Percentiles rank a stretch among this genome's conserved stretches.
phyloP scores from a whole-genome alignment of 129 eudicot genomes.

The Dittrichia graveolens region DNA sequence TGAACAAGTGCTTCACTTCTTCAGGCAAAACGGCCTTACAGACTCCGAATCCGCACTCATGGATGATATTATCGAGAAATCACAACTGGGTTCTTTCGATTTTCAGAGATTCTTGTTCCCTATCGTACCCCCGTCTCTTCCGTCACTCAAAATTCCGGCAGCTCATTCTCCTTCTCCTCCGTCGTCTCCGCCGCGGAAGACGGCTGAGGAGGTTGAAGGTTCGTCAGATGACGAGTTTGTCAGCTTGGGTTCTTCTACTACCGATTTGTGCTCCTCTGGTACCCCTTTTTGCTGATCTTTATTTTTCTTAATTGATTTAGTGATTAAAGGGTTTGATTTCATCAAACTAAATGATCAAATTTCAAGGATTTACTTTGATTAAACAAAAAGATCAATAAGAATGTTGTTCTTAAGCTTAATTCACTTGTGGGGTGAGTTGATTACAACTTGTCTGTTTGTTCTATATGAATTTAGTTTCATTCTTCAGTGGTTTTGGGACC shows the following conservation, averaged over 20 bases:
- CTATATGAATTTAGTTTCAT: neutral
- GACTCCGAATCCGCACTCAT: slow-evolving; percentile 78
- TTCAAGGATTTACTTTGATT: neutral
- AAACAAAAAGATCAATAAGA: neutral
- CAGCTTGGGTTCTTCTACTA: slow-evolving; percentile 67
- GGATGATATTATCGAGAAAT: slow-evolving; percentile 66
- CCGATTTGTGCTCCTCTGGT: slow-evolving; percentile 75
- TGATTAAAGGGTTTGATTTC: neutral
- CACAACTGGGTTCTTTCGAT: slow-evolving; percentile 56
- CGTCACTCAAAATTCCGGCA: slow-evolving; percentile 43
- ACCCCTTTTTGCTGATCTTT: neutral
- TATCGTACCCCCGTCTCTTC: slow-evolving; percentile 50
- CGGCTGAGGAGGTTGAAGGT: slow-evolving; percentile 6
- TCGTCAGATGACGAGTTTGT: slow-evolving; percentile 75
- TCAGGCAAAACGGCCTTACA: slow-evolving; percentile 58
- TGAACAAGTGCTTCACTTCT: slow-evolving; percentile 60
- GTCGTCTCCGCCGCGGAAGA: slow-evolving; percentile 8
- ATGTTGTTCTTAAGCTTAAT: neutral
- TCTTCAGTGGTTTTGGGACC: slow-evolving; percentile 30
- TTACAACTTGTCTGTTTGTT: slow-evolving; percentile 9
- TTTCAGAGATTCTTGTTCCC: slow-evolving; percentile 68
- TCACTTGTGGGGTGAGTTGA: slow-evolving; percentile 9
- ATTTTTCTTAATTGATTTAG: neutral
- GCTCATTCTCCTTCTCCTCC: slow-evolving; percentile 23
- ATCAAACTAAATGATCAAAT: neutral